Evolutionary conservation across 2,329 filamentous ascomycete genomes (phyloP), one percentile per base, ranked within the genome.

Genomic region (Lasiodiplodia theobromae): DNA sequence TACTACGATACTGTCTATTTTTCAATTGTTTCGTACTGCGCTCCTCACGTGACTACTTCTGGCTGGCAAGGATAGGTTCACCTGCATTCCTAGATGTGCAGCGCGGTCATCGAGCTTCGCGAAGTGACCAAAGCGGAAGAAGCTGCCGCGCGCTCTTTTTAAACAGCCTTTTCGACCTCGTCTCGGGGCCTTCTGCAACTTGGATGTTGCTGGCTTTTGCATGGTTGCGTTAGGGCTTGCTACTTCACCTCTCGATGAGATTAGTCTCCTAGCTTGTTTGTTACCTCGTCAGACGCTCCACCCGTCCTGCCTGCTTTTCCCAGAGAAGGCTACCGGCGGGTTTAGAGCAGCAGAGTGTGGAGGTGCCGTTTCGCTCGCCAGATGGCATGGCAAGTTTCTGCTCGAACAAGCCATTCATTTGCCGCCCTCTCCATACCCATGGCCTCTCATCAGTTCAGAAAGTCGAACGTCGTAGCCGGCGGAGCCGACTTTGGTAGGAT

Each of bases 401-500:
- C 54, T 16, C 34, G 16, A 23, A 7, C n/a, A 18, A 14, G 34
- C n/a, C 11, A 11, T 31, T 34, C 10, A 40, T 38, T 40, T 21
- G 31, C 18, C 18, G 31, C 40, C 34, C 34, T 12, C 16, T 31
- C 16, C 47, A 18, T 28, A 47, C 18, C 44, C 28, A 18, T 21
- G n/a, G 11, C 23, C 25, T n/a, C 16, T 64, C 60, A 64, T 49
- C 31, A n/a, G 38, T 64, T 31, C 47, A 64, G 18, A 21, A 64
- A 64, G 25, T 64, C 60, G 31, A 64, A 64, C n/a, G 60, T 64
- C 21, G 60, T 64, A 10, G 44, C 28, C 12, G 60, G 60, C 12
- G 47, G 28, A 6, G 60, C 44, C 47, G 60, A 52, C 16, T 34
- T 64, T 10, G 60, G 60, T 7, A 34, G 21, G 31, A 64, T 25